Evolutionary conservation across 805 yeast species (phyloP).

Genomic region (Naumovozyma dairenensis): DNA sequence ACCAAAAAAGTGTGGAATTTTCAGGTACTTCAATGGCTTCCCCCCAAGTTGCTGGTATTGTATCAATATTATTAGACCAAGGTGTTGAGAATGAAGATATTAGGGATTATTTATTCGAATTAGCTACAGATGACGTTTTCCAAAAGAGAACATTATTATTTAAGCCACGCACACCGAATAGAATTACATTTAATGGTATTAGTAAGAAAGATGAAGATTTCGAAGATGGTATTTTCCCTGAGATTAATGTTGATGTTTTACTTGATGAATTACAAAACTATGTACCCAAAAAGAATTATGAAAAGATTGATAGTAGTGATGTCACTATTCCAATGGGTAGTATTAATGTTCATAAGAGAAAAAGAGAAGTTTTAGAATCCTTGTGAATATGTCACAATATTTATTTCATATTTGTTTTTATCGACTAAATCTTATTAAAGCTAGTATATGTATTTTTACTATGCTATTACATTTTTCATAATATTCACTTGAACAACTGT

Average conservation of each 20-base stretch:
- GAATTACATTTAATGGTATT: conserved; percentile 36
- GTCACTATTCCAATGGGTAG: no score
- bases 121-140: conserved; percentile 41
- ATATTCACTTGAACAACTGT: no score
- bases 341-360: no score
- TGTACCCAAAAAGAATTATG: neutral
- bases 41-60: conserved; percentile 62
- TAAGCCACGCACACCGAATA: conserved; percentile 51
- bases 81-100: conserved; percentile 40
- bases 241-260: conserved; percentile 15
- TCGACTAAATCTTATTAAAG: no score
- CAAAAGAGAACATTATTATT: conserved; percentile 36
- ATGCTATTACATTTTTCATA: no score
- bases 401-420: no score
- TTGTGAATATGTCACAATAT: no score
- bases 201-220: conserved; percentile 25
- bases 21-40: conserved; percentile 82
- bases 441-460: no score
- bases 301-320: no score
- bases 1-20: conserved; percentile 23
- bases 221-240: conserved; percentile 20
- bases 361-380: no score
- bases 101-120: conserved; percentile 32
- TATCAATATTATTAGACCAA: conserved; percentile 43
- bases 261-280: conserved; percentile 12